These are phyloP conservation scores for Globisporangium spinosum DNA, from an alignment of 352 stramenopile genomes.

Conservation along the genomic window DNA sequence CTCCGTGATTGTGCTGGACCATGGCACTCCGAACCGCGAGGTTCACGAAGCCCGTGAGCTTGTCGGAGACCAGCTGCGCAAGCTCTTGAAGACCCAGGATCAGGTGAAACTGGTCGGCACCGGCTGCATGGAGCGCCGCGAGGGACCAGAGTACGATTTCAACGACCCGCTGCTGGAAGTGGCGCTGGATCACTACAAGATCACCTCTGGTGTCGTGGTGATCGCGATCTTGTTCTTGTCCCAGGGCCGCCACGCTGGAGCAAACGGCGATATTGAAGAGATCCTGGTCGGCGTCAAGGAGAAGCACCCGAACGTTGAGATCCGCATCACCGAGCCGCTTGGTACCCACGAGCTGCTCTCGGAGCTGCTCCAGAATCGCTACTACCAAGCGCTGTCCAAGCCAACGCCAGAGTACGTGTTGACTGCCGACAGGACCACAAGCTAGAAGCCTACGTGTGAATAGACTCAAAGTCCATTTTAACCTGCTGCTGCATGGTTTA, in stretches of 20 bases:
- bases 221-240: slow-evolving; percentile 78
- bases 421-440: background rate
- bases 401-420: slow-evolving; percentile 26
- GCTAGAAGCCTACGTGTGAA: background rate
- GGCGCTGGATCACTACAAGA: slow-evolving; percentile 60
- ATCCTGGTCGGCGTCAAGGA: slow-evolving; percentile 50
- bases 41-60: slow-evolving; percentile 68
- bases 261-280: slow-evolving; percentile 74
- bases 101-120: slow-evolving; percentile 46
- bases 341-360: slow-evolving; percentile 59
- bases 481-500: slow-evolving; percentile 13
- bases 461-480: background rate
- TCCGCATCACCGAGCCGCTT: slow-evolving; percentile 64
- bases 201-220: slow-evolving; percentile 59
- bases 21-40: slow-evolving; percentile 62
- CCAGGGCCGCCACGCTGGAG: slow-evolving; percentile 63
- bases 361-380: slow-evolving; percentile 66
- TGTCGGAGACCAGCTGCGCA: slow-evolving; percentile 51
- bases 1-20: slow-evolving; percentile 70
- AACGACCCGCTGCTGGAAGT: slow-evolving; percentile 73
- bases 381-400: slow-evolving; percentile 32
- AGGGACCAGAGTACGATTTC: slow-evolving; percentile 70
- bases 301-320: slow-evolving; percentile 38
- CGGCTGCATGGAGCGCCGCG: slow-evolving; percentile 75
- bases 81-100: slow-evolving; percentile 29